phyloP scores from a whole-genome alignment of 2,329 filamentous ascomycete species.

The Allantophomopsis cytisporea region DNA sequence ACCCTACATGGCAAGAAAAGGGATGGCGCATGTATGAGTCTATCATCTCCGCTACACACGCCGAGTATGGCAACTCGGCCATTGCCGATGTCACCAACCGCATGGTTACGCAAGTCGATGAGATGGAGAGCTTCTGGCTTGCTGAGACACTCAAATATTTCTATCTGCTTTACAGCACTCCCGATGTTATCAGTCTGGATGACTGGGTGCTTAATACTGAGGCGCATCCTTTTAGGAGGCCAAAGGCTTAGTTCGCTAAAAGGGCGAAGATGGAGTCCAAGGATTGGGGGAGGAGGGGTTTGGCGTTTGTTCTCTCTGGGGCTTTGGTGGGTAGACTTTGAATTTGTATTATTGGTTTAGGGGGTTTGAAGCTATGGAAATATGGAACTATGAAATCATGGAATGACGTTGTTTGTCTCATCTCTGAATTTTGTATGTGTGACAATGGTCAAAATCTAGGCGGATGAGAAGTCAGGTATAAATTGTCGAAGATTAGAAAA shows the following conservation, averaged over 20 bases:
- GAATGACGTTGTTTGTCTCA: too few relatives aligned
- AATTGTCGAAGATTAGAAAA: too few relatives aligned
- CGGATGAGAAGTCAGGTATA: too few relatives aligned
- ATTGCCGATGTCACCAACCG: slow-evolving; percentile 45
- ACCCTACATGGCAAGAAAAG: slow-evolving; percentile 60
- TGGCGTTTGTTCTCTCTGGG: too few relatives aligned
- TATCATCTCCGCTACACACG: slow-evolving; percentile 51
- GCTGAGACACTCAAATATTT: slow-evolving; percentile 91
- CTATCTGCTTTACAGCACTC: slow-evolving; percentile 65
- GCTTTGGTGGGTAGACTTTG: too few relatives aligned
- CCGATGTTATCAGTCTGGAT: slow-evolving; percentile 47
- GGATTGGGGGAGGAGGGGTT: too few relatives aligned
- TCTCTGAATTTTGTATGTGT: too few relatives aligned
- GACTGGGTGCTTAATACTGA: slow-evolving; percentile 45
- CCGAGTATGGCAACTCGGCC: slow-evolving; percentile 55
- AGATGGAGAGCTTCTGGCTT: slow-evolving; percentile 84
- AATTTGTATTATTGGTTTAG: too few relatives aligned
- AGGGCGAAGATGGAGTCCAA: too few relatives aligned
- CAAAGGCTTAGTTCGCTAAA: slow-evolving; percentile 2
- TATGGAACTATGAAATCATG: too few relatives aligned
- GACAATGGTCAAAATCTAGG: too few relatives aligned
- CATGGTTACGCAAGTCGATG: slow-evolving; percentile 33
- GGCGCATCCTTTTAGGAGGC: slow-evolving; percentile 20
- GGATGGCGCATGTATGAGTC: slow-evolving; percentile 79
- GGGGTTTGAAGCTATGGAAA: too few relatives aligned